Conservation (phyloP, 2,329 filamentous ascomycete species). For the Colletotrichum sp. region DNA sequence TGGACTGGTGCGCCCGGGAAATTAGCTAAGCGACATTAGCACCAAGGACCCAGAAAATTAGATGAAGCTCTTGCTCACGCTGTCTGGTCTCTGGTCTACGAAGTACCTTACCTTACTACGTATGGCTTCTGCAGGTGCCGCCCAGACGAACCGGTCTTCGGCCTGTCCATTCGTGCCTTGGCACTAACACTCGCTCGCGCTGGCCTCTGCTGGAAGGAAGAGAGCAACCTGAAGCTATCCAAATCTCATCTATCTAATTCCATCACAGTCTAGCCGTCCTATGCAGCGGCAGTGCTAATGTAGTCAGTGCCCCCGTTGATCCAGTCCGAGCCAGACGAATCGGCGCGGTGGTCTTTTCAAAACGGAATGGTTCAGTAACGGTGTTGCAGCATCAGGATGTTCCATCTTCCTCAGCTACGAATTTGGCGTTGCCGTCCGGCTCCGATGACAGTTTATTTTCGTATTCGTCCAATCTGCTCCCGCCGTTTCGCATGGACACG, state of each 20-base stretch:
- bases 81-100: not conserved
- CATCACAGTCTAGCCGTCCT: not conserved
- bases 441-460: slow-evolving; percentile 15
- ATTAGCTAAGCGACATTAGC: slow-evolving; percentile 26
- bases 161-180: not conserved
- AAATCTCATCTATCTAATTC: not conserved
- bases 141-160: not conserved
- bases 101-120: too few species aligned
- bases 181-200: not conserved
- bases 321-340: not conserved
- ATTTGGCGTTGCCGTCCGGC: not conserved
- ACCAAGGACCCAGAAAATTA: slow-evolving; percentile 13
- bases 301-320: not conserved
- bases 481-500: not conserved
- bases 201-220: not conserved
- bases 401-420: not conserved
- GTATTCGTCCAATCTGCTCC: not conserved
- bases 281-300: not conserved
- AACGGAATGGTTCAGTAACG: not conserved
- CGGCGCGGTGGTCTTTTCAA: not conserved
- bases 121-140: not conserved
- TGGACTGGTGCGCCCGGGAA: slow-evolving; percentile 14
- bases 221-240: not conserved
- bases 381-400: not conserved
- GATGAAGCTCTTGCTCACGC: slow-evolving; percentile 7